Base-by-base conservation (phyloP, 1,284 basidiomycete species). In the Exobasidium cylindrosporum region DNA sequence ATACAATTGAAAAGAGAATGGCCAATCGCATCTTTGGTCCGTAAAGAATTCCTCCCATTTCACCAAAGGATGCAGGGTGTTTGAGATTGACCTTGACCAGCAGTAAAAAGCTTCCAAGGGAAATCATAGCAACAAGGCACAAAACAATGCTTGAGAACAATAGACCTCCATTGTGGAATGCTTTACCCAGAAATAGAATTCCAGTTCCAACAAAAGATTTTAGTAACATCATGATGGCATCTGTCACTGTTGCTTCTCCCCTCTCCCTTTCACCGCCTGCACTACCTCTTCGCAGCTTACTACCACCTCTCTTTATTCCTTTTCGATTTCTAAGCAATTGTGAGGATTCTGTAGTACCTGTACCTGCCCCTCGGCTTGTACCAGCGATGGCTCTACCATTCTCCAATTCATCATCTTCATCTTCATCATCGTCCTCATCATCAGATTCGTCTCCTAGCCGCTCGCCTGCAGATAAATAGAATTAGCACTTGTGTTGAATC, bases 141-240 rank as follows among this genome's bases (percentile, higher is more conserved):
- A 98, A 87, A 1, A 90, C 86, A 53, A 92, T 67, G 24, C 86
- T 79, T 4, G 95, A 97, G 81, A 99, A 98, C 44, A 97, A 82
- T 57, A 98, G 85, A 14, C 95, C 94, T 64, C 95, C 95, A 72
- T 98, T 98, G 83, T 87, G 88, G 83, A 98, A 97, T 88, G 89
- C 95, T 83, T 93, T 97, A 62, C 92, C 96, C 56, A 98, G 85
- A 83, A 98, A 98, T 28, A 98, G 82, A 11, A 98, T 88, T 32
- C 95, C 95, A 7, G 95, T 99, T 23, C 95, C 95, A 56, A 99
- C 88, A 76, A 99, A 98, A 0, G 91, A 89, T 81, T 98, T 97
- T 63, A 78, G 70, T 43, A 79, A 67, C 78, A 79, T 79, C 67
- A 79, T 64, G 54, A 79, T 76, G 7, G 78, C 78, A n/a, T 79